Base-by-base conservation (phyloP, 305 asterid genomes). In the Striga hermonthica region DNA sequence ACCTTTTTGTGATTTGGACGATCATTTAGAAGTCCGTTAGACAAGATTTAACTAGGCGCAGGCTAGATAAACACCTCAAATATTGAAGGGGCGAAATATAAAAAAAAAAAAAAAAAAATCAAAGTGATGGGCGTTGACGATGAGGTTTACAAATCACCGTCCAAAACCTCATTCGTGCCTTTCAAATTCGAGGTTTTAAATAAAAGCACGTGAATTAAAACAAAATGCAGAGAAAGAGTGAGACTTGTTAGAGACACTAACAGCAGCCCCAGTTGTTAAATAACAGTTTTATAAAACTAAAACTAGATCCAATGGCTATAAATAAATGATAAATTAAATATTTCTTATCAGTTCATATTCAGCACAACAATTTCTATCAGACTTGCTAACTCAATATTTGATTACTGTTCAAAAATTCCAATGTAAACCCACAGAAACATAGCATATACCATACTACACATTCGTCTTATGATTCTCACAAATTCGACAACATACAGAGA, bases 151-250 rank as follows among this genome's bases (percentile, higher is more conserved):
- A 57, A 34, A 56, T 58, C 50, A 16, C 16, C 59, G 22, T 3
- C 62, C 67, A 59, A 48, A 40, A 9, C 31, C 43, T 57, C 15
- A 9, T 57, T 57, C 31, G 7, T 35, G 44, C 12, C 12, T 57
- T 9, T 9, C 31, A 22, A 22, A 22, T 22, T 22, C 31, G 31
- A 22, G 31, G 31, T 16, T 31, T 10, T 9, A 66, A 58, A 35
- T 31, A 11, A 31, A 44, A 15, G 22, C 12, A 49, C 4, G 15
- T 11, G 0, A 45, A 45, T 44, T 8, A 44, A 3, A 48, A 6
- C 4, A 5, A 48, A 7, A 48, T 15, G 11, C n/a, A 1, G 49
- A 50, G 15, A 50, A 31, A 50, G 3, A 50, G 10, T 31, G 35
- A 50, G 35, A 50, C 57, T 6, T 50, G 57, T 31, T 31, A 4